Conservation (phyloP, 805 yeast species). For the Hanseniaspora pseudoguilliermondii region DNA sequence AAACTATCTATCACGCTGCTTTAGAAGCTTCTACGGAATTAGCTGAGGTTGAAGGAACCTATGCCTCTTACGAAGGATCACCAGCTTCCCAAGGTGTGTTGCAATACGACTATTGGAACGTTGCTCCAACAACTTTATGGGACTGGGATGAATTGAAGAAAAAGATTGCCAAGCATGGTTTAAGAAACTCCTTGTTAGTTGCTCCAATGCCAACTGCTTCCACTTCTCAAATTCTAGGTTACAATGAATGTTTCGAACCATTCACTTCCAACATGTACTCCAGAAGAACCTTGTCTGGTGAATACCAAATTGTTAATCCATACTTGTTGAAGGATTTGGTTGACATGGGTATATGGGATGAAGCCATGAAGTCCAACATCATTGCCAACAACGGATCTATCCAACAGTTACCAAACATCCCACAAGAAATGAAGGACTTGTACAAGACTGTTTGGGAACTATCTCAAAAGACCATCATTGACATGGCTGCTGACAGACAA, state of each 20-base stretch:
- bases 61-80: conserved; percentile 65
- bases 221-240: conserved; percentile 88
- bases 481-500: conserved; percentile 71
- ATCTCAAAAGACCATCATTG: conserved; percentile 71
- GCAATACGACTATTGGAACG: conserved; percentile 82
- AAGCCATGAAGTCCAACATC: conserved; percentile 62
- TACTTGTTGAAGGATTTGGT: conserved; percentile 72
- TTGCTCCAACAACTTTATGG: conserved; percentile 63
- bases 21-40: conserved; percentile 76
- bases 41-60: conserved; percentile 57
- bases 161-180: conserved; percentile 48
- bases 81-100: conserved; percentile 79
- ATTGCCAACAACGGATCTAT: conserved; percentile 74
- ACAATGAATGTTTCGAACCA: conserved; percentile 93
- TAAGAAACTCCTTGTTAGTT: conserved; percentile 75
- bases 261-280: conserved; percentile 84
- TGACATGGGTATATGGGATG: conserved; percentile 72
- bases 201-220: conserved; percentile 99
- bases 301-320: conserved; percentile 82
- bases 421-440: conserved; percentile 58
- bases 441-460: conserved; percentile 96
- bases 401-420: conserved; percentile 61
- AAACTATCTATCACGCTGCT: conserved; percentile 90
- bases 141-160: conserved; percentile 71
- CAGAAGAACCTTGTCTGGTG: conserved; percentile 86